Percentiles rank a stretch among this genome's conserved stretches.
Conservation (phyloP, 176 grass and related monocot genomes). For the Hordeum vulgare region DNA sequence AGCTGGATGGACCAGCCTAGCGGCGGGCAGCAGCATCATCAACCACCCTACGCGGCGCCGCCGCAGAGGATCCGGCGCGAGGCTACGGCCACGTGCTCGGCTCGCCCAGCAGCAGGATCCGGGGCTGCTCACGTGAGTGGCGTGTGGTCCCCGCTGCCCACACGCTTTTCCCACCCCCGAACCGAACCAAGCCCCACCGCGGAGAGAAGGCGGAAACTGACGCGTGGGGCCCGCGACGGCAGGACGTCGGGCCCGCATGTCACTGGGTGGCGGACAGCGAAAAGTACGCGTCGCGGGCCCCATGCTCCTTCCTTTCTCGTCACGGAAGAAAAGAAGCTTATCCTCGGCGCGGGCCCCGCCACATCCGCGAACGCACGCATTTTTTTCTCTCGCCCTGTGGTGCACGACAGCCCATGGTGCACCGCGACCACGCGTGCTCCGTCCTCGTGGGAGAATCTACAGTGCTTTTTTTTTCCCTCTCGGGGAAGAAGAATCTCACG, state of each 20-base stretch:
- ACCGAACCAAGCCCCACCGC: slow-evolving; percentile 2
- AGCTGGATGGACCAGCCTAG: not conserved
- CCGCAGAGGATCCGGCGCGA: slow-evolving; percentile 20
- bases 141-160: slow-evolving; percentile 21
- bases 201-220: not conserved
- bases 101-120: slow-evolving; percentile 22
- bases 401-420: slow-evolving; percentile 34
- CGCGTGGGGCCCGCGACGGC: not conserved
- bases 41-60: not conserved
- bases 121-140: slow-evolving; percentile 46
- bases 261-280: slow-evolving; percentile 4
- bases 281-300: slow-evolving; percentile 1
- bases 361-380: not conserved
- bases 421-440: slow-evolving; percentile 23
- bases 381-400: not conserved
- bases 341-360: slow-evolving; percentile 27
- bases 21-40: not conserved
- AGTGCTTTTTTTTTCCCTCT: too few species aligned
- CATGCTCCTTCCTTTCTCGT: not conserved
- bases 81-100: slow-evolving; percentile 26
- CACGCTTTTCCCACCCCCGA: slow-evolving; percentile 36
- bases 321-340: slow-evolving; percentile 15
- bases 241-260: not conserved
- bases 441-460: too few species aligned
- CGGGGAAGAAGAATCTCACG: too few species aligned